Evolutionary conservation across 2,329 filamentous ascomycete genomes (phyloP).

Genomic region (Penicillium capsulatum): DNA sequence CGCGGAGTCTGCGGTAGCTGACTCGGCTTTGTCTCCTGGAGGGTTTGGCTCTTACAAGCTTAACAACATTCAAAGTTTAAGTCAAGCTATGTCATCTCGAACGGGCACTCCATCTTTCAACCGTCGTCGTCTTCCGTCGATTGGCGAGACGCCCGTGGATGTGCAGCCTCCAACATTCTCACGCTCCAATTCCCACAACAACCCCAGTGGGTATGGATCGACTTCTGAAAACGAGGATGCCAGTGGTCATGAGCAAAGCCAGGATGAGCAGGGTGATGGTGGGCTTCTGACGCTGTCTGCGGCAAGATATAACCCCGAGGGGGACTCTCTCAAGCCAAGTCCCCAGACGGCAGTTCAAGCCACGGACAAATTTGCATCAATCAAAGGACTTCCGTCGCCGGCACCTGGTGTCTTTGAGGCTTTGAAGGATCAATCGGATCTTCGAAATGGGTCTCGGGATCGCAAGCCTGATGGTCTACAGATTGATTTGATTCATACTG

Average conservation of each 20-base stretch:
- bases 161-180: conserved; percentile 43
- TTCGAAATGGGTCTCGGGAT: conserved; percentile 61
- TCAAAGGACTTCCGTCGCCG: conserved; percentile 63
- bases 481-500: conserved; percentile 55
- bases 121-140: conserved; percentile 68
- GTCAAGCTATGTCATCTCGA: conserved; percentile 64
- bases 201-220: conserved; percentile 46
- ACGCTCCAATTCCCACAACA: conserved; percentile 40
- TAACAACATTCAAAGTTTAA: conserved; percentile 62
- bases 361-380: conserved; percentile 56
- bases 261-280: conserved; percentile 30
- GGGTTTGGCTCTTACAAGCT: conserved; percentile 56
- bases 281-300: conserved; percentile 41
- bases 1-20: conserved; percentile 64
- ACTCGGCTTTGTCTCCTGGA: conserved; percentile 62
- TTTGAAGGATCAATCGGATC: conserved; percentile 57
- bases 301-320: conserved; percentile 43
- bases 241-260: conserved; percentile 27
- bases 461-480: conserved; percentile 74
- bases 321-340: conserved; percentile 40
- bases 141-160: conserved; percentile 63
- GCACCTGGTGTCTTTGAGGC: conserved; percentile 60
- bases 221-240: conserved; percentile 42
- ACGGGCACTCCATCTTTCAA: conserved; percentile 59
- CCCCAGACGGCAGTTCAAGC: conserved; percentile 64